Conservation (phyloP, 257 asterid genomes). For the Solanum neorickii region DNA sequence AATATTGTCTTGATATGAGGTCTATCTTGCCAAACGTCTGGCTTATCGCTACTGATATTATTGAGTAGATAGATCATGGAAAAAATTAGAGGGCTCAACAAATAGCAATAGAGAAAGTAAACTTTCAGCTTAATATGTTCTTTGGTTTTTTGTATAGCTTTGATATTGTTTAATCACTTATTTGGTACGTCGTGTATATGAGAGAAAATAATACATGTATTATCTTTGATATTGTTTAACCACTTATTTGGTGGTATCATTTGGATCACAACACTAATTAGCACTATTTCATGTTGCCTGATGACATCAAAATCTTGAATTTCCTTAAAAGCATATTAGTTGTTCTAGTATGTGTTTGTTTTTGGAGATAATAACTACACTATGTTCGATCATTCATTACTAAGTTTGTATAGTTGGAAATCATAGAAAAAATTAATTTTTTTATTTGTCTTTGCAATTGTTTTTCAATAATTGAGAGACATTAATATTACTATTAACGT, state of each 20-base stretch:
- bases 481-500: too few species aligned
- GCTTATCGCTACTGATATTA: constrained; percentile 33
- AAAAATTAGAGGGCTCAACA: not conserved
- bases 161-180: too few species aligned
- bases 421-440: too few species aligned
- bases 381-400: not conserved
- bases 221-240: not conserved
- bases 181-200: not conserved
- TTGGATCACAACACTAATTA: not conserved
- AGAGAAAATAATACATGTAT: not conserved
- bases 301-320: not conserved
- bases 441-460: not conserved
- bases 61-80: not conserved
- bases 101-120: not conserved
- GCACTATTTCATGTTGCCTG: not conserved
- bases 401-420: not conserved
- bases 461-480: not conserved
- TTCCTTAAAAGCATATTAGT: not conserved
- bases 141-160: too few species aligned
- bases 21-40: constrained; percentile 29
- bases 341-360: not conserved
- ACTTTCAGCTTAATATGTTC: not conserved
- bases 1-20: constrained; percentile 53
- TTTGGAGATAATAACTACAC: too few species aligned
- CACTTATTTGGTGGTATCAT: not conserved